These are phyloP conservation scores for Nicotiana undulata DNA, from an alignment of 257 asterid genomes.

Conservation along the genomic window DNA sequence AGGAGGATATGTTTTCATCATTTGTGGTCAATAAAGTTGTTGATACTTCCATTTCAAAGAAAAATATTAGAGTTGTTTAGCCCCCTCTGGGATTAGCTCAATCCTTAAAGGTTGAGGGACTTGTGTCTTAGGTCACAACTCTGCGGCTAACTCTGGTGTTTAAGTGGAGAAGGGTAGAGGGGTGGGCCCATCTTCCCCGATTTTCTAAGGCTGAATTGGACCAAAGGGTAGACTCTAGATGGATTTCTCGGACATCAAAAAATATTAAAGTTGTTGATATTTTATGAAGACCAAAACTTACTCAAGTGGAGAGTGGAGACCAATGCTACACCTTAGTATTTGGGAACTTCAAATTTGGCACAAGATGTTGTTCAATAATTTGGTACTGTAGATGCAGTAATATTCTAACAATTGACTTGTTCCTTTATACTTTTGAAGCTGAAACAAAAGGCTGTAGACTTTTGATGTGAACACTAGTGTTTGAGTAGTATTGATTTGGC, in stretches of 20 bases:
- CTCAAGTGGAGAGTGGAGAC: not conserved
- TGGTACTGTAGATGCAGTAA: not conserved
- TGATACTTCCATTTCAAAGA: not conserved
- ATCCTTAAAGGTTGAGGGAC: not conserved
- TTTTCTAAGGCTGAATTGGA: too few species aligned
- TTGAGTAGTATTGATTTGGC: not conserved
- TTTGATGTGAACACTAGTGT: not conserved
- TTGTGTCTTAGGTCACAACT: not conserved
- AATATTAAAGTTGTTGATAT: not conserved
- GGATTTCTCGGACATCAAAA: too few species aligned
- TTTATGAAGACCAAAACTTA: not conserved
- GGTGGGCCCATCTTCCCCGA: too few species aligned
- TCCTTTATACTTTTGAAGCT: not conserved
- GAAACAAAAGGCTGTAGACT: not conserved
- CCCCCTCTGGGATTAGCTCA: not conserved
- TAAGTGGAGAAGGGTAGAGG: too few species aligned
- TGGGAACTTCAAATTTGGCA: not conserved
- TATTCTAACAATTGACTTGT: not conserved
- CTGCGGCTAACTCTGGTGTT: not conserved
- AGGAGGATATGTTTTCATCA: not conserved
- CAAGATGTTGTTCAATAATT: not conserved
- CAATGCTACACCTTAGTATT: not conserved
- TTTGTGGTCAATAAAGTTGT: not conserved
- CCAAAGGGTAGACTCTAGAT: too few species aligned
- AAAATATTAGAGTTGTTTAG: not conserved